Evolutionary conservation across 139 green algal species (phyloP), one percentile per base, ranked within the genome.

Genomic region (Closterium sp.): DNA sequence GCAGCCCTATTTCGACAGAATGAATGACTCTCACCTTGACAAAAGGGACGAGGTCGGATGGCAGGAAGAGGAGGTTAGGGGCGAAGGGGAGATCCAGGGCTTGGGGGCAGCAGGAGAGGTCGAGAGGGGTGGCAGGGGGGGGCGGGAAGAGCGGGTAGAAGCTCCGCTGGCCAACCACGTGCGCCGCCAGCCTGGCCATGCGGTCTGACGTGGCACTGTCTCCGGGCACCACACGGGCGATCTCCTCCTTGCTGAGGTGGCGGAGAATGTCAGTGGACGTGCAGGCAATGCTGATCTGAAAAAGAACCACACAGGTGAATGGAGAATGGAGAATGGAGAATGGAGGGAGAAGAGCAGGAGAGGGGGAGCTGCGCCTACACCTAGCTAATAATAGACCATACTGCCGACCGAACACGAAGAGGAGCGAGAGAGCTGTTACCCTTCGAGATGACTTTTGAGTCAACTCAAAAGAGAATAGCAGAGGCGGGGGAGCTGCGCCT

Each of bases 141-240:
- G 97, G 93, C 21, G 98, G 98, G 93, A 96, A 99, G 88, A 99
- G 69, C 6, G 98, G 98, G 93, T 98, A 99, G 92, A 96, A 98
- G 33, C 91, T 94, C 33, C 90, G 31, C 89, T 91, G 90, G 25
- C 90, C 87, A 64, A 98, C 35, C 31, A 98, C n/a, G 91, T 98
- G 96, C 1, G 92, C 90, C 0, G 96, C 96, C 32, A 98, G 92
- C n/a, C 94, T 93, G 0, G 93, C 38, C 93, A 99, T 91, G 55
- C 97, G 94, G 89, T 99, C 97, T 10, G 88, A 25, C 31, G 87
- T 21, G 10, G n/a, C 85, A 19, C 55, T 76, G 55, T 76, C 55
- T 9, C 83, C 81, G 16, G 69, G 31, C 23, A 87, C 32, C 85
- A 55, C 32, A 35, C 89, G 87, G 5, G 84, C 89, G 3, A 95